Base-by-base conservation (phyloP, 192 early-diverging fungal species). In the Backusella australiensis region DNA sequence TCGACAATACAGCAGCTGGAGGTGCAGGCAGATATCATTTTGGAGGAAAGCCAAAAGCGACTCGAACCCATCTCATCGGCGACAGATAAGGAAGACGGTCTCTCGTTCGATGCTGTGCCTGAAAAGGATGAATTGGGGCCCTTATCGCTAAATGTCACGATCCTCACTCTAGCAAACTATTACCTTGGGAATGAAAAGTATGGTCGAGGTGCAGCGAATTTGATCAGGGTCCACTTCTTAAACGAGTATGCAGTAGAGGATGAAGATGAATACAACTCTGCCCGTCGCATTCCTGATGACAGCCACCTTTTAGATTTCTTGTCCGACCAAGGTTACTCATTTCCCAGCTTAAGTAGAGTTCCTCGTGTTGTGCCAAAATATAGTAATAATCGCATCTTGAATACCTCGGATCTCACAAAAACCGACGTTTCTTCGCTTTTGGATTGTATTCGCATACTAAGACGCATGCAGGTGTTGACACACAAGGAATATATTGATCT, bases 321-420 rank as follows among this genome's bases (percentile, higher is more conserved):
- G 26, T 81, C 85, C n/a, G 89, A 89, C 49, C 88, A 90, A 78
- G 89, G 89, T 26, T 89, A 89, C 53, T 86, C 82, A n/a, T 89
- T 90, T 81, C 89, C 89, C 8, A 78, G 80, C 41, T 68, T 89
- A 21, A 87, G 84, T 66, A 85, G 85, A 9, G 79, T 89, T 6
- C 85, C 89, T 29, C 76, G 84, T 65, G 76, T 84, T 17, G 77
- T 88, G 19, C 82, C 84, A 29, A 85, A 86, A 52, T 79, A 77
- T 36, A 68, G 41, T 38, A 77, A 66, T 36, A 77, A 49, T 23
- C 75, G 74, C 4, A 74, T 78, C 29, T 73, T 79, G 4, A 80
- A 74, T 35, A 85, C 84, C 11, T 77, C 83, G 23, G 85, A 89
- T 35, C 69, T 88, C 4, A 77, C 84, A 46, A 85, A 82, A 56